phyloP scores from a whole-genome alignment of 2,329 filamentous ascomycete genomes.

The Eutypella sp. region DNA sequence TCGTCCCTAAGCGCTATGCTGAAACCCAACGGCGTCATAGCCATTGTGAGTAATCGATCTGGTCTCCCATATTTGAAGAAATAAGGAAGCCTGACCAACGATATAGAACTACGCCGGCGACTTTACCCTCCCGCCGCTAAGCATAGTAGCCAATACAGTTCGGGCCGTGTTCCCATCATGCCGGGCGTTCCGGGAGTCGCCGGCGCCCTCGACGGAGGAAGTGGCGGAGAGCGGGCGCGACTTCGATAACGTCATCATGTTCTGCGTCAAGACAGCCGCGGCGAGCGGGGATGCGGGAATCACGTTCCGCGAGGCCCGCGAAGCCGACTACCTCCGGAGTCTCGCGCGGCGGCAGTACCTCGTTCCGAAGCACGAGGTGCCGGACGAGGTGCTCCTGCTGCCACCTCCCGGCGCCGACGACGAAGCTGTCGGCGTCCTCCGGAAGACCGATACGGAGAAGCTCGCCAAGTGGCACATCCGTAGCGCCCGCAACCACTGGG shows the following conservation, averaged over 20 bases:
- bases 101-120: conserved; percentile 90
- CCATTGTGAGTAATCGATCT: conserved; percentile 60
- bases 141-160: conserved; percentile 78
- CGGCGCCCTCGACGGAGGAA: conserved; percentile 42
- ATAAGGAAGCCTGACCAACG: too few relatives aligned
- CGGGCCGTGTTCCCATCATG: conserved; percentile 79
- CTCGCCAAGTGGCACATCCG: conserved; percentile 68
- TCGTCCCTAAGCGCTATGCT: conserved; percentile 65
- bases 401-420: conserved; percentile 33
- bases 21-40: conserved; percentile 74
- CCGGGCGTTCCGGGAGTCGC: conserved; percentile 80
- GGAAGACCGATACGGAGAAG: conserved; percentile 57
- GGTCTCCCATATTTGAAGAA: too few relatives aligned
- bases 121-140: conserved; percentile 68
- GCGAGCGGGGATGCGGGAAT: conserved; percentile 39
- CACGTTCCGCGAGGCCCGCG: conserved; percentile 60
- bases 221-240: conserved; percentile 51
- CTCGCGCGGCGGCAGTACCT: conserved; percentile 65
- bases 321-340: conserved; percentile 68
- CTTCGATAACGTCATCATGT: conserved; percentile 95
- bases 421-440: conserved; percentile 55
- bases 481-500: conserved; percentile 83
- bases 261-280: conserved; percentile 68
- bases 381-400: conserved; percentile 43
- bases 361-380: conserved; percentile 66